These are phyloP conservation scores for Kazachstania psychrophila DNA, from an alignment of 805 yeast genomes.

Conservation along the genomic window DNA sequence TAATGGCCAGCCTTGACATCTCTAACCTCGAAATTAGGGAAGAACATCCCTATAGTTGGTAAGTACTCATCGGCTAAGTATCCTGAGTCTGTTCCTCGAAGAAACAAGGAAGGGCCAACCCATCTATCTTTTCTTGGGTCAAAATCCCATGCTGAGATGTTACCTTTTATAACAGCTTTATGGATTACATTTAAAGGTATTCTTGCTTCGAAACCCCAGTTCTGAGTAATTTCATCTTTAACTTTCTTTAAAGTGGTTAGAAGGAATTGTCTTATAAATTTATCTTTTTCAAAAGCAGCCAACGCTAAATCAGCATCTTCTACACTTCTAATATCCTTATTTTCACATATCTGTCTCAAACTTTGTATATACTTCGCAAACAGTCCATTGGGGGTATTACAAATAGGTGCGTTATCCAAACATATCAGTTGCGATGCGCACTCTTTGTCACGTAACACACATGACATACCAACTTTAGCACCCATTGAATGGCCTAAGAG, in stretches of 20 bases:
- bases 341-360: constrained; percentile 47
- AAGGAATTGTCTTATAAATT: constrained; percentile 64
- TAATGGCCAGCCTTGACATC: constrained; percentile 82
- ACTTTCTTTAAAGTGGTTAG: constrained; percentile 35
- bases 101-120: constrained; percentile 65
- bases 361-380: constrained; percentile 63
- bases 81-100: constrained; percentile 66
- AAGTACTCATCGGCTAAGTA: constrained; percentile 79
- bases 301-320: constrained; percentile 63
- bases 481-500: constrained; percentile 85
- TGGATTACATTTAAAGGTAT: constrained; percentile 67
- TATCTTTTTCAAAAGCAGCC: constrained; percentile 49
- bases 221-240: constrained; percentile 21
- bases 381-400: constrained; percentile 43
- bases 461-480: constrained; percentile 87
- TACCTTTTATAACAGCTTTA: constrained; percentile 52
- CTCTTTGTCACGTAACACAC: constrained; percentile 59
- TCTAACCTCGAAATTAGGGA: constrained; percentile 65
- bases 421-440: constrained; percentile 54
- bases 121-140: constrained; percentile 45
- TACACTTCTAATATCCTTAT: constrained; percentile 36
- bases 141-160: constrained; percentile 71
- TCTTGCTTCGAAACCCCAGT: constrained; percentile 27
- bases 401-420: constrained; percentile 88
- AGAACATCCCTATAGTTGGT: constrained; percentile 62